Evolutionary conservation across 768 basidiomycete species (phyloP).

Genomic region (Hypholoma fasciculare): DNA sequence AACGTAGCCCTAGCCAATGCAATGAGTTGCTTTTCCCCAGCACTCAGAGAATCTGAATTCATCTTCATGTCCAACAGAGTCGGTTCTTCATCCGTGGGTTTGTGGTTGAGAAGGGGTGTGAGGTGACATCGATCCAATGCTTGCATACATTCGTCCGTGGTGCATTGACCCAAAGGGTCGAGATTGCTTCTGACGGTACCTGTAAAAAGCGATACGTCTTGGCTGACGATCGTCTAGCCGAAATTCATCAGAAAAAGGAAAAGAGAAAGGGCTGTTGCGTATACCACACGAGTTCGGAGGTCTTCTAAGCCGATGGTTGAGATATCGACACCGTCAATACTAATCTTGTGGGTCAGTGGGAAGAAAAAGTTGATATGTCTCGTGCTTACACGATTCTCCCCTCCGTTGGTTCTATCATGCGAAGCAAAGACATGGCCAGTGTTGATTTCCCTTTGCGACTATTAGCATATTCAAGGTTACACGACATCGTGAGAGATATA

Average conservation of each 20-base stretch:
- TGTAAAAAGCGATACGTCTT: conserved; percentile 74
- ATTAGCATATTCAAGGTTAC: neutral
- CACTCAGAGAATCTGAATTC: conserved; percentile 65
- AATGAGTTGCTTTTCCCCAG: conserved; percentile 77
- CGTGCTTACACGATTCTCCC: conserved; percentile 55
- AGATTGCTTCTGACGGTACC: conserved; percentile 75
- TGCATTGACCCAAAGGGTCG: conserved; percentile 63
- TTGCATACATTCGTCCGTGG: conserved; percentile 61
- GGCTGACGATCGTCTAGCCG: conserved; percentile 66
- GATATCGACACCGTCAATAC: conserved; percentile 74
- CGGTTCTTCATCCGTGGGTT: conserved; percentile 28
- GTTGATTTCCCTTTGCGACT: conserved; percentile 50
- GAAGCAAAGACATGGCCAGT: conserved; percentile 54
- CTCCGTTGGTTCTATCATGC: conserved; percentile 59
- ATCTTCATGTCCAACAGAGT: conserved; percentile 60
- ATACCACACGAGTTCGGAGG: conserved; percentile 59
- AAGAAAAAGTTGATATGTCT: too few species aligned
- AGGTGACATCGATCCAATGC: conserved; percentile 69
- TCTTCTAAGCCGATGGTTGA: conserved; percentile 68
- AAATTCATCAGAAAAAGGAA: neutral
- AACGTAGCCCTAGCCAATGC: conserved; percentile 71
- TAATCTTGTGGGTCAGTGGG: conserved; percentile 16
- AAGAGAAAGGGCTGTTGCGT: conserved; percentile 10
- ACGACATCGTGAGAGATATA: conserved; percentile 13
- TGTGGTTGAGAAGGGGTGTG: conserved; percentile 40